Evolutionary conservation across 1,139 yeast species (phyloP).

Genomic region (Hemisphaericaspora xylofermentans): DNA sequence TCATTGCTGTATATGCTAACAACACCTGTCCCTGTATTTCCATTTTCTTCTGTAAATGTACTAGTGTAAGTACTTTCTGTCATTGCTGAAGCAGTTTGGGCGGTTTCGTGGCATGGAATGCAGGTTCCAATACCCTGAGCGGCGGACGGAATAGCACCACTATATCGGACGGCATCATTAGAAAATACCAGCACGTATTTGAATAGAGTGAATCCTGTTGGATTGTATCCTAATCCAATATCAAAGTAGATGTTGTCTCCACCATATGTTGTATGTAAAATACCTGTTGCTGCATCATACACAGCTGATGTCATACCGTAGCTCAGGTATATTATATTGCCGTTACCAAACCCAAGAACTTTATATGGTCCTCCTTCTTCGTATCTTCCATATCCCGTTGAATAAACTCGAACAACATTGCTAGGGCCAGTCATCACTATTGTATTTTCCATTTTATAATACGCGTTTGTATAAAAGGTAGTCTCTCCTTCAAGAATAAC

Average conservation of each 20-base stretch:
- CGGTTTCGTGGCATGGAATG: slow-evolving; percentile 5
- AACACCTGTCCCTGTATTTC: background rate
- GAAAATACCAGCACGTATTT: slow-evolving; percentile 6
- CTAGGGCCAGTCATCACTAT: slow-evolving; percentile 16
- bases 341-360: slow-evolving; percentile 32
- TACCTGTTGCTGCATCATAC: slow-evolving; percentile 15
- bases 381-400: slow-evolving; percentile 14
- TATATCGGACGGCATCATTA: slow-evolving; percentile 10
- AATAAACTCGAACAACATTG: slow-evolving; percentile 13
- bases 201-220: slow-evolving; percentile 8
- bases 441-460: slow-evolving; percentile 9
- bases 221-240: slow-evolving; percentile 18
- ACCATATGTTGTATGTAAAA: slow-evolving; percentile 17
- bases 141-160: slow-evolving; percentile 10
- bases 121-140: slow-evolving; percentile 6
- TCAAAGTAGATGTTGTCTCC: slow-evolving; percentile 12
- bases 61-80: slow-evolving; percentile 4
- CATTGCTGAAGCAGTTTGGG: slow-evolving; percentile 8
- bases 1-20: background rate
- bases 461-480: slow-evolving; percentile 10
- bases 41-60: background rate
- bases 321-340: slow-evolving; percentile 26
- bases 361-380: slow-evolving; percentile 19
- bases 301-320: background rate
- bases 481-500: slow-evolving; percentile 21